phyloP scores from a whole-genome alignment of 495 filamentous ascomycete species.

The Hypoxylon crocopeplum region DNA sequence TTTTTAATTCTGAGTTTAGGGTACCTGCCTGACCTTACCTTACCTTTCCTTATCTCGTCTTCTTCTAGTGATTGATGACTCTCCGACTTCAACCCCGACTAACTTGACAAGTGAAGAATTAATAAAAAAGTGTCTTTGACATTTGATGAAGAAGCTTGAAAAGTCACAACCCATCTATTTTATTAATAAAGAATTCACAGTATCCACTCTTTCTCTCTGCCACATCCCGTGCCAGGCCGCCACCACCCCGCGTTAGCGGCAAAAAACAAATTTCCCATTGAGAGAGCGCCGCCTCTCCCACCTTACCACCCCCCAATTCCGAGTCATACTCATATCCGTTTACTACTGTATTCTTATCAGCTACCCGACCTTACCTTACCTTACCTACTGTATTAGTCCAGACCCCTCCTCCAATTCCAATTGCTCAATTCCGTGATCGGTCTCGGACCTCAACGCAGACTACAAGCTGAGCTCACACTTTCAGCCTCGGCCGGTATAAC shows the following conservation, averaged over 20 bases:
- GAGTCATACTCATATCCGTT: not conserved
- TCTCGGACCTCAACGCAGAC: constrained; percentile 28
- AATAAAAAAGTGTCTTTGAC: no score
- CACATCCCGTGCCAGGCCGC: not conserved
- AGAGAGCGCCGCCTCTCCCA: constrained; percentile 17
- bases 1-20: not conserved
- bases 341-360: constrained; percentile 23
- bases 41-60: no score
- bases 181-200: not conserved
- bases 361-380: not conserved
- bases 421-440: constrained; percentile 40
- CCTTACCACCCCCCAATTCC: not conserved
- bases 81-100: no score
- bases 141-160: no score
- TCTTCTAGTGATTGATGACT: no score
- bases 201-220: constrained; percentile 16
- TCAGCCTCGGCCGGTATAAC: constrained; percentile 33
- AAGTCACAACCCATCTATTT: no score
- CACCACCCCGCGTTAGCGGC: constrained; percentile 34
- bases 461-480: constrained; percentile 16
- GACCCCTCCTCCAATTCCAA: constrained; percentile 31
- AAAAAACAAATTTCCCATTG: constrained; percentile 29
- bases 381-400: constrained; percentile 21
- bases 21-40: not conserved
- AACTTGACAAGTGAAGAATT: no score